Percentiles rank a stretch among this genome's conserved stretches.
phyloP scores from a whole-genome alignment of 2,329 filamentous ascomycete species.

The Fusarium begoniae region DNA sequence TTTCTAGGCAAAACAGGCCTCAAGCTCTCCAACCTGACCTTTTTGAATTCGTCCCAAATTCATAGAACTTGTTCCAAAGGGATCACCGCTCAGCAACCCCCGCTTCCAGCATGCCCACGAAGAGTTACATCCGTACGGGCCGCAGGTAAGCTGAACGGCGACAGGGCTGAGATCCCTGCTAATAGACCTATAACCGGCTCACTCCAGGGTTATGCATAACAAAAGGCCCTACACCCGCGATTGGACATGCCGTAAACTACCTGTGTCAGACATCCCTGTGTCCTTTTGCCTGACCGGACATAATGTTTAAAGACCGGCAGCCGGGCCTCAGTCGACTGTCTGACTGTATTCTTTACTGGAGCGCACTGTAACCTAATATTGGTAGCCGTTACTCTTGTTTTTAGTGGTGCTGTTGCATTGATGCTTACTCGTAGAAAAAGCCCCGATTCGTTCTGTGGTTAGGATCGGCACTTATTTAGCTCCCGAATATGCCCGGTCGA shows the following conservation, averaged over 20 bases:
- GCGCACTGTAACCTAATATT: too few relatives aligned
- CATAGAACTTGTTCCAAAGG: neutral
- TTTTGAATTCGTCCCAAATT: neutral
- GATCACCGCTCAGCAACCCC: neutral
- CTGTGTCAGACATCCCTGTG: neutral
- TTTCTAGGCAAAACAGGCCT: accelerated
- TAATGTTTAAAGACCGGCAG: too few relatives aligned
- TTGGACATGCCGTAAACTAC: neutral
- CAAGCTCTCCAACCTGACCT: accelerated
- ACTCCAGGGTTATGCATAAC: neutral
- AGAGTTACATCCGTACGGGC: neutral
- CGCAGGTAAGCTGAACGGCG: neutral
- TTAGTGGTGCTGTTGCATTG: neutral
- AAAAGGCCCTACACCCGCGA: neutral
- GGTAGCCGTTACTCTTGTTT: neutral
- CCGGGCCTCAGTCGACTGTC: neutral
- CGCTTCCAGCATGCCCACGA: too few relatives aligned
- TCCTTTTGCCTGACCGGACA: neutral
- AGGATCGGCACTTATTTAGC: neutral
- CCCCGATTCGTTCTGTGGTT: neutral
- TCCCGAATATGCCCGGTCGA: neutral
- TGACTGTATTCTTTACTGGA: neutral
- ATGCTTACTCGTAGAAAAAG: neutral
- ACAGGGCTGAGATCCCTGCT: neutral
- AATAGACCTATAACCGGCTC: accelerated